These are phyloP conservation scores for Leucocoprinus leucothites DNA, from an alignment of 768 basidiomycete genomes.

Conservation along the genomic window DNA sequence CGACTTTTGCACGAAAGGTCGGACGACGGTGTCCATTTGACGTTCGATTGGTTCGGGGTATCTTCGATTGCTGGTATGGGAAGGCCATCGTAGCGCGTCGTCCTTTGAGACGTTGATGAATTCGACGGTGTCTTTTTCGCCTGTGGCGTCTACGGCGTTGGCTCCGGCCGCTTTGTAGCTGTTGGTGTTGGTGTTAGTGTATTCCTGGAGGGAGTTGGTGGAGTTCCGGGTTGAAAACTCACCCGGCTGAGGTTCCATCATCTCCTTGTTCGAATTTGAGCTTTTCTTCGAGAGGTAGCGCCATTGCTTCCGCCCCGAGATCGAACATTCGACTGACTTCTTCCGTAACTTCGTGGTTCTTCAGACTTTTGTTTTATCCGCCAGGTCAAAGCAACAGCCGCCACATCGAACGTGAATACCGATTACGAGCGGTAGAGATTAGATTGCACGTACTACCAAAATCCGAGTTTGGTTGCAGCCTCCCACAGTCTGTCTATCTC, in stretches of 20 bases:
- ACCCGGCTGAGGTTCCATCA: conserved; percentile 39
- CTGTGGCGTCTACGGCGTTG: conserved; percentile 59
- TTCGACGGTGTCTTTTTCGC: conserved; percentile 55
- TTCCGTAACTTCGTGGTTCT: conserved; percentile 52
- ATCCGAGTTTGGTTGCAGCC: conserved; percentile 56
- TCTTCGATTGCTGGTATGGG: conserved; percentile 43
- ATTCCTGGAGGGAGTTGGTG: neutral
- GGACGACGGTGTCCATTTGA: conserved; percentile 43
- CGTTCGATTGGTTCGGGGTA: conserved; percentile 55
- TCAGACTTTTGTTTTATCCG: conserved; percentile 36
- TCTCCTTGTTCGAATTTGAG: conserved; percentile 58
- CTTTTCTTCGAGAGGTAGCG: conserved; percentile 54
- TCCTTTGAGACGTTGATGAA: conserved; percentile 71
- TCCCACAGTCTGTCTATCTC: conserved; percentile 55
- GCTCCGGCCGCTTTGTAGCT: conserved; percentile 65
- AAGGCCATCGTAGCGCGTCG: conserved; percentile 61
- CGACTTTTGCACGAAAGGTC: conserved; percentile 56
- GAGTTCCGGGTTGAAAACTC: neutral
- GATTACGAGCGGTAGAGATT: neutral
- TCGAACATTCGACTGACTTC: conserved; percentile 51
- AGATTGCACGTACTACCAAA: conserved; percentile 56
- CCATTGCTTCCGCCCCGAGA: conserved; percentile 52
- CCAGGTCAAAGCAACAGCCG: neutral
- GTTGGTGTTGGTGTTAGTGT: neutral
- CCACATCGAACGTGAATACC: neutral